Base-by-base conservation (phyloP, 805 yeast species). In the Zygosaccharomyces lentus region DNA sequence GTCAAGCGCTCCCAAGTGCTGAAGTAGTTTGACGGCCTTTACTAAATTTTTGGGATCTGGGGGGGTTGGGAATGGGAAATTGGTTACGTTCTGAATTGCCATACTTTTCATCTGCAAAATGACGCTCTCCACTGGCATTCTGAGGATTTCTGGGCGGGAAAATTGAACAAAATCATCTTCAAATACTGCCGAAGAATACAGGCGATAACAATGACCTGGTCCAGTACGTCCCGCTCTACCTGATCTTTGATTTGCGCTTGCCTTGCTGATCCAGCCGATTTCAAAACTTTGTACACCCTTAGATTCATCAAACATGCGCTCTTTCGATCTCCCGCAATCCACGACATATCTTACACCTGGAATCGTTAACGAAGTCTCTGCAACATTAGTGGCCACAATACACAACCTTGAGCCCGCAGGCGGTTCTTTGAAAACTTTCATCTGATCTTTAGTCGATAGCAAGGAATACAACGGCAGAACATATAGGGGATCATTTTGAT, bases 211-310 rank as follows among this genome's bases (percentile, higher is more conserved):
- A 60, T 93, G 98, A 48, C 99, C 99, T 0, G 99, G 97, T 0
- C 98, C 99, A 0, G 96, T 90, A 75, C 98, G 83, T 62, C 97
- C 98, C 41, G 98, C 98, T 73, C 98, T 82, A 61, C 98, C 98
- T 15, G 95, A 70, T 70, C 99, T 77, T 71, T 93, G 99, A 54
- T 81, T 93, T 0, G 98, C 91, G 48, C 96, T 84, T 1, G 99
- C 99, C 58, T 93, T 89, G 38, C 96, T 84, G 3, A 90, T 74
- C 97, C 97, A 93, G 45, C 80, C 84, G 41, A 93, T 75, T 59
- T 87, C 93, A 66, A 85, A 95, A 49, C 95, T 85, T 67, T 91
- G 98, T 27, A 93, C 95, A 2, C 96, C 95, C 9, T 88, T 86
- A 25, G 80, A 81, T 53, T 84, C 85, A 52, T 90, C 84, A 59